Conservation (phyloP, 2,329 filamentous ascomycete genomes). For the Apiospora sp. region DNA sequence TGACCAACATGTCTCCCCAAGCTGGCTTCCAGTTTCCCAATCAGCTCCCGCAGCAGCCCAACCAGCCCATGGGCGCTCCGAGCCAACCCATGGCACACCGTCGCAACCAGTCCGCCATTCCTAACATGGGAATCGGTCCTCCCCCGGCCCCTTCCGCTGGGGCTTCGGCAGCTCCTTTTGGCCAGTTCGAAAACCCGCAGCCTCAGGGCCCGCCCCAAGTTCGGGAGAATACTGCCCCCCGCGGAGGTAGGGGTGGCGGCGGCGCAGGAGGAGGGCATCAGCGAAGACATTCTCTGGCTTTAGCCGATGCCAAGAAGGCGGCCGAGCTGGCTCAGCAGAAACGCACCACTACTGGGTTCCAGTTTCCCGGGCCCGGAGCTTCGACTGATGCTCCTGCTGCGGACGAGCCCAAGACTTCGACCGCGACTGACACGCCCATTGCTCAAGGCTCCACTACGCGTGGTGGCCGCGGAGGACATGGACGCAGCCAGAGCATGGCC, state of each 20-base stretch:
- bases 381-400: conserved; percentile 64
- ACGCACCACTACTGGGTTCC: conserved; percentile 90
- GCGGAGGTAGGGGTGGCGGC: conserved; percentile 76
- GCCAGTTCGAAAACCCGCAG: conserved; percentile 76
- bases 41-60: conserved; percentile 74
- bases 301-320: conserved; percentile 97
- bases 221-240: conserved; percentile 71
- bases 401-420: conserved; percentile 47
- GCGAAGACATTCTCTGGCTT: conserved; percentile 90
- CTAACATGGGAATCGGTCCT: conserved; percentile 88
- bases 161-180: conserved; percentile 79
- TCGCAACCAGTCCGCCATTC: conserved; percentile 96
- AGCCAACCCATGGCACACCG: conserved; percentile 87
- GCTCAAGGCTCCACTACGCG: conserved; percentile 54
- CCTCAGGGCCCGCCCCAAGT: conserved; percentile 51
- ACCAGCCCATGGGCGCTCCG: conserved; percentile 76
- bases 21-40: conserved; percentile 89
- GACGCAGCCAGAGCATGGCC: conserved; percentile 92
- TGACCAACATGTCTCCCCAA: conserved; percentile 80
- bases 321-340: conserved; percentile 97
- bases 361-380: conserved; percentile 84
- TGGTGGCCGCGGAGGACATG: conserved; percentile 66
- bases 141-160: conserved; percentile 93
- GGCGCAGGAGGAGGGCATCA: conserved; percentile 80
- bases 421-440: conserved; percentile 48